Evolutionary conservation across 768 basidiomycete species (phyloP).

Genomic region (Podaxis pistillaris): DNA sequence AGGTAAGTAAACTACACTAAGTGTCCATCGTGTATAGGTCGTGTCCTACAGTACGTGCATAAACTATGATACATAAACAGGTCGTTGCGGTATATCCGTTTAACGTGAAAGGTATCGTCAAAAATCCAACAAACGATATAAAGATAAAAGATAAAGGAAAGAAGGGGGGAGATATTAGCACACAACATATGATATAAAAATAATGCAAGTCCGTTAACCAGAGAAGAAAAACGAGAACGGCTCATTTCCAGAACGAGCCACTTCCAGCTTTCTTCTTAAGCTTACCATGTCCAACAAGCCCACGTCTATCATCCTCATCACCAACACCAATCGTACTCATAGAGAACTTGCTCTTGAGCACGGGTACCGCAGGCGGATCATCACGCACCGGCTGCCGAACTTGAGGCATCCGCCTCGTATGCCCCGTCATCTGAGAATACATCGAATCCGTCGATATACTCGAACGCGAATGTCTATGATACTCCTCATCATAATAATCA

Average conservation of each 20-base stretch:
- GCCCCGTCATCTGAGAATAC: conserved; percentile 69
- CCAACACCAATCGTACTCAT: conserved; percentile 34
- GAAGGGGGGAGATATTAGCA: background rate
- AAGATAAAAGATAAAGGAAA: background rate
- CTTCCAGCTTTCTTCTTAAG: conserved; percentile 20
- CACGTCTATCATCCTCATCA: conserved; percentile 9
- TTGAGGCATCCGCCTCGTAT: conserved; percentile 57
- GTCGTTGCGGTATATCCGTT: background rate
- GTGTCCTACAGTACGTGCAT: background rate
- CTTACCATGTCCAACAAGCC: conserved; percentile 2
- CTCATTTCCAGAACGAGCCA: conserved; percentile 28
- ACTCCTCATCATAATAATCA: conserved; percentile 5
- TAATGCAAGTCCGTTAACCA: conserved; percentile 4
- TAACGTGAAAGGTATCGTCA: background rate
- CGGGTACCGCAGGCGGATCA: conserved; percentile 11
- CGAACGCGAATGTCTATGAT: conserved; percentile 40
- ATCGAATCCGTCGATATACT: conserved; percentile 56
- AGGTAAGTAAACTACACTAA: background rate
- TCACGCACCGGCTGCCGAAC: conserved; percentile 56
- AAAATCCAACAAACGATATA: background rate
- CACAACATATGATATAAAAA: background rate
- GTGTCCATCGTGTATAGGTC: background rate
- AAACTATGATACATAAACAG: conserved; percentile 2
- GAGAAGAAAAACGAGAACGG: background rate
- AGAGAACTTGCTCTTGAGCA: conserved; percentile 45